Percentiles rank a stretch among this genome's conserved stretches.
Evolutionary conservation across 2,329 filamentous ascomycete genomes (phyloP).

Genomic region (Pyrenophora graminea): DNA sequence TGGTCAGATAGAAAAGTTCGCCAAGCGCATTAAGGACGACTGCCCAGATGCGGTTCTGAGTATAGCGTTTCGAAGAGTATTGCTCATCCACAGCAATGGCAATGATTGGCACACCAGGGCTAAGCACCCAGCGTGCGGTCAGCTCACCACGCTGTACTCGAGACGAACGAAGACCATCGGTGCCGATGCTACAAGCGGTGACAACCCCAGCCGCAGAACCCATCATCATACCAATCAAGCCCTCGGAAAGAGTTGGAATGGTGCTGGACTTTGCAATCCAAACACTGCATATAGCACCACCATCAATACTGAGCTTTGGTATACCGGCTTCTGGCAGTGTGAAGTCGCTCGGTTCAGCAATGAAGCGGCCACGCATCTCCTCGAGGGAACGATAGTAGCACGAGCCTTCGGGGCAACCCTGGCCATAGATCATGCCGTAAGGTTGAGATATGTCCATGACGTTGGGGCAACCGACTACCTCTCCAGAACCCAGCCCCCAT

Average conservation of each 20-base stretch:
- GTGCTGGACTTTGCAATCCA: slow-evolving; percentile 87
- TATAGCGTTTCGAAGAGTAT: slow-evolving; percentile 72
- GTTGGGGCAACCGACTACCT: slow-evolving; percentile 76
- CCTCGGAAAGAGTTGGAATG: slow-evolving; percentile 73
- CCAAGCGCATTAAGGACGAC: slow-evolving; percentile 91
- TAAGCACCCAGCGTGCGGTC: slow-evolving; percentile 86
- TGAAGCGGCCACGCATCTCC: slow-evolving; percentile 76
- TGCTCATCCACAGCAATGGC: slow-evolving; percentile 81
- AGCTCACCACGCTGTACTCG: slow-evolving; percentile 73
- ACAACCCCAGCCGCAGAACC: slow-evolving; percentile 84
- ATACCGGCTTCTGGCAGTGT: slow-evolving; percentile 72
- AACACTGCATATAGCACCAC: slow-evolving; percentile 74
- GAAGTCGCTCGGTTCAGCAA: slow-evolving; percentile 65
- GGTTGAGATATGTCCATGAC: slow-evolving; percentile 88
- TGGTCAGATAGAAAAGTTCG: slow-evolving; percentile 83
- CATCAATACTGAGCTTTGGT: slow-evolving; percentile 71
- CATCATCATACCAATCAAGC: slow-evolving; percentile 78
- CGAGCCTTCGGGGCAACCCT: slow-evolving; percentile 82
- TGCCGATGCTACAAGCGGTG: slow-evolving; percentile 77
- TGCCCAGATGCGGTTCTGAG: slow-evolving; percentile 79
- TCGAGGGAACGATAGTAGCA: slow-evolving; percentile 75
- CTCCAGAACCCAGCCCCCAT: slow-evolving; percentile 78
- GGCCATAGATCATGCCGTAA: slow-evolving; percentile 81
- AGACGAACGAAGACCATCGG: slow-evolving; percentile 61
- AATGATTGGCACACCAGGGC: slow-evolving; percentile 90